Evolutionary conservation across 2,329 filamentous ascomycete genomes (phyloP).

Genomic region (Penicillium sp.): DNA sequence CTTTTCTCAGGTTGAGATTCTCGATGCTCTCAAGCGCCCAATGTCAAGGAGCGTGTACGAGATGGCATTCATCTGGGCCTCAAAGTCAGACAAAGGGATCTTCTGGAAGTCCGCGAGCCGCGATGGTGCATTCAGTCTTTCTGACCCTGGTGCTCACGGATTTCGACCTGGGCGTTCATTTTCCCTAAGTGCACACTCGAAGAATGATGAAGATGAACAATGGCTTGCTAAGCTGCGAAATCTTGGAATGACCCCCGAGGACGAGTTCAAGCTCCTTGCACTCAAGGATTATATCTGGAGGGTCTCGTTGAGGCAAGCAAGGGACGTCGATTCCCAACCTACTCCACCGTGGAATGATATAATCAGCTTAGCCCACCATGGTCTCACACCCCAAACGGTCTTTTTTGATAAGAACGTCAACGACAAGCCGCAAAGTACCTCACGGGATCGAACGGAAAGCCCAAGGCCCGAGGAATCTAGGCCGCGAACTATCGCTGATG

Average conservation of each 20-base stretch:
- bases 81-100: slow-evolving; percentile 72
- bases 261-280: slow-evolving; percentile 85
- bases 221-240: slow-evolving; percentile 86
- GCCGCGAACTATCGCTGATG: slow-evolving; percentile 82
- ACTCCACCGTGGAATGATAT: slow-evolving; percentile 64
- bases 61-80: slow-evolving; percentile 81
- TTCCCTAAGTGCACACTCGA: slow-evolving; percentile 63
- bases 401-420: slow-evolving; percentile 80
- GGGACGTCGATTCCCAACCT: slow-evolving; percentile 42
- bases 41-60: slow-evolving; percentile 79
- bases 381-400: slow-evolving; percentile 81
- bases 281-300: slow-evolving; percentile 91
- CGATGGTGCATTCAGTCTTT: slow-evolving; percentile 68
- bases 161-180: slow-evolving; percentile 53
- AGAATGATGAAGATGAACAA: slow-evolving; percentile 89
- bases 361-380: slow-evolving; percentile 71
- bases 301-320: slow-evolving; percentile 69
- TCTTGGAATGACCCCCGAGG: slow-evolving; percentile 76
- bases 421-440: slow-evolving; percentile 41
- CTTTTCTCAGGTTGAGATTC: slow-evolving; percentile 70
- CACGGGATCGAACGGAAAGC: slow-evolving; percentile 27
- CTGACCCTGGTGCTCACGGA: slow-evolving; percentile 57
- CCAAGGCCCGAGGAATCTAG: slow-evolving; percentile 39
- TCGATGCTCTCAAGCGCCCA: slow-evolving; percentile 82
- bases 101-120: slow-evolving; percentile 83